Conservation (phyloP, 225 moss, liverwort and hornwort species). For the Polytrichum formosum region DNA sequence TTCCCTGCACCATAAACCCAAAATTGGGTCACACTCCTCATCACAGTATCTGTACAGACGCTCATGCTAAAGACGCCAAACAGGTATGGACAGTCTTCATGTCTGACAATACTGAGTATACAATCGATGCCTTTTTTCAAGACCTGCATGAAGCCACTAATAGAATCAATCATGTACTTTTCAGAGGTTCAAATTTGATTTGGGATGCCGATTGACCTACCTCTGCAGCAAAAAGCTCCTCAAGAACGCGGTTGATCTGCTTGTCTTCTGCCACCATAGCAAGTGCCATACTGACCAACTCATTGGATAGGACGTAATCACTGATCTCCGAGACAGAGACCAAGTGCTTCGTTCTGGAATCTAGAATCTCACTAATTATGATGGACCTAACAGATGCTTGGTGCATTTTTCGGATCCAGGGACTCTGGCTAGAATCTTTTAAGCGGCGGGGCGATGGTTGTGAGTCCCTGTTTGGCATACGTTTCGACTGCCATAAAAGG, state of each 20-base stretch:
- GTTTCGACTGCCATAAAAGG: slow-evolving; percentile 28
- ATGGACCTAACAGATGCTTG: slow-evolving; percentile 52
- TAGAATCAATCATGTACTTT: too few relatives aligned
- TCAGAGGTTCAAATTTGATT: too few relatives aligned
- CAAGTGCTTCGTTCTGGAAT: slow-evolving; percentile 51
- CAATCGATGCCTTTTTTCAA: too few relatives aligned
- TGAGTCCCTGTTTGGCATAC: slow-evolving; percentile 33
- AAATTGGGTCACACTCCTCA: too few relatives aligned
- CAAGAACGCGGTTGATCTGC: slow-evolving; percentile 52
- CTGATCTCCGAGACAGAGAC: slow-evolving; percentile 59
- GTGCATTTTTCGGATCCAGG: slow-evolving; percentile 52
- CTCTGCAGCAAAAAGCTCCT: slow-evolving; percentile 59
- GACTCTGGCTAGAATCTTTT: slow-evolving; percentile 24
- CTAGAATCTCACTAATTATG: slow-evolving; percentile 57
- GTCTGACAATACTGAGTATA: too few relatives aligned
- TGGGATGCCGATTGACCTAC: slow-evolving; percentile 7
- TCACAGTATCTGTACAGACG: too few relatives aligned
- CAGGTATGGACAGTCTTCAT: too few relatives aligned
- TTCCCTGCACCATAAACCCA: slow-evolving; percentile 31
- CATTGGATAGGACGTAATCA: slow-evolving; percentile 59
- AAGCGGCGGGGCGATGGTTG: slow-evolving; percentile 21
- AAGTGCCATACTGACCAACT: slow-evolving; percentile 60
- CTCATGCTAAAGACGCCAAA: too few relatives aligned
- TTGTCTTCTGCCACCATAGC: slow-evolving; percentile 59
- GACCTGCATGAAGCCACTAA: too few relatives aligned